A percentile compares a stretch with the other conserved stretches of the same genome.
Conservation (phyloP, 164 flowering plant genomes). For the Berberis vulgaris region DNA sequence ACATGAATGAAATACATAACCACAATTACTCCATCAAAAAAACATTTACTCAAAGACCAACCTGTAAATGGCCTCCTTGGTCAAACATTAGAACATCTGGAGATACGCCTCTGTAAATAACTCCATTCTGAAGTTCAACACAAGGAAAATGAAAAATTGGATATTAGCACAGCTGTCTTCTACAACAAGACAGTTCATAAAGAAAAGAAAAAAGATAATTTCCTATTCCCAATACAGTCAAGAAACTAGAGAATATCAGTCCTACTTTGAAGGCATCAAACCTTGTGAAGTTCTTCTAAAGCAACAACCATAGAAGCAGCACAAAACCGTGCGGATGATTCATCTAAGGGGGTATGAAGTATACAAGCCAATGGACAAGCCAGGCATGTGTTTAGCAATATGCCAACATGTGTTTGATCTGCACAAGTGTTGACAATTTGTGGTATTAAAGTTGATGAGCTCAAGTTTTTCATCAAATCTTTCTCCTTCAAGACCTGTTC, state of each 20-base stretch:
- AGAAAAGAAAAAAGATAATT: neutral
- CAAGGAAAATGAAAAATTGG: constrained; percentile 1
- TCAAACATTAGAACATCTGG: constrained; percentile 87
- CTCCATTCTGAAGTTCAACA: constrained; percentile 39
- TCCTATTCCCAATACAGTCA: neutral
- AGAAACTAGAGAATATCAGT: neutral
- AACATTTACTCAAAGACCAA: constrained; percentile 13
- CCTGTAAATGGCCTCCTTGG: constrained; percentile 78
- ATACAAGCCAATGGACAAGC: constrained; percentile 77
- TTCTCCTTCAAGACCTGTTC: constrained; percentile 75
- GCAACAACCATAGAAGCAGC: constrained; percentile 73
- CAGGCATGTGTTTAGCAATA: constrained; percentile 62
- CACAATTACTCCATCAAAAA: too few species aligned
- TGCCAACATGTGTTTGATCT: constrained; percentile 57
- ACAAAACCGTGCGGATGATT: constrained; percentile 66
- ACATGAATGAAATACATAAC: too few species aligned
- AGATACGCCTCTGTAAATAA: constrained; percentile 88
- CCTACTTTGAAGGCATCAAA: constrained; percentile 17
- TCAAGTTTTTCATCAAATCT: constrained; percentile 51
- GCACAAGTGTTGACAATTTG: constrained; percentile 66
- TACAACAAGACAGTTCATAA: neutral
- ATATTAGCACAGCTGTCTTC: neutral
- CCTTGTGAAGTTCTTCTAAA: constrained; percentile 80
- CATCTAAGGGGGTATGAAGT: constrained; percentile 69
- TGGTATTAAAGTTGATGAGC: constrained; percentile 51